A percentile compares a stretch with the other conserved stretches of the same genome.
These are phyloP conservation scores for Geoglossum cookeanum DNA, from an alignment of 2,329 filamentous ascomycete genomes.

Conservation along the genomic window DNA sequence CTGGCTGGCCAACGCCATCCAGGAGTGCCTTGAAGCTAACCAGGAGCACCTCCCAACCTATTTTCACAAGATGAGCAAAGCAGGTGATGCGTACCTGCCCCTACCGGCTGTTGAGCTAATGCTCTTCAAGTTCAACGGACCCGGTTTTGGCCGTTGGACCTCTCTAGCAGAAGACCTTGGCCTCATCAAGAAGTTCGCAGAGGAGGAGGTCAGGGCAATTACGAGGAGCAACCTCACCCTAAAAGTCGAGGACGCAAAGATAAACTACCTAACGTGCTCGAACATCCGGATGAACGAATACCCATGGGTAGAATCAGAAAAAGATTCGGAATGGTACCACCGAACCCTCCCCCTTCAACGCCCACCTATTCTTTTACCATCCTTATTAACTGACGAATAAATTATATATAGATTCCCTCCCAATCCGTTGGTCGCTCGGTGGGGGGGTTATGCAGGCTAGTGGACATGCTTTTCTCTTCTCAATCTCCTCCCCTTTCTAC, in stretches of 20 bases:
- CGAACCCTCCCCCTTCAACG: no score
- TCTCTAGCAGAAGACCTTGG: conserved; percentile 14
- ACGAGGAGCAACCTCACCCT: conserved; percentile 14
- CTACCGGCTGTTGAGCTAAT: conserved; percentile 11
- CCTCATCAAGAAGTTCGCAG: conserved; percentile 14
- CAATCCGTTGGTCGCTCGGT: no score
- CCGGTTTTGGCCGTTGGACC: conserved; percentile 6
- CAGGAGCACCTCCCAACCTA: conserved; percentile 12
- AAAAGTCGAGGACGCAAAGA: conserved; percentile 13
- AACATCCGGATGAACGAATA: conserved; percentile 15
- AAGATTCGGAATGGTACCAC: no score
- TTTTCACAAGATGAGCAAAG: conserved; percentile 15
- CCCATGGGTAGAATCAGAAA: conserved; percentile 12
- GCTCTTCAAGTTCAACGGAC: conserved; percentile 8
- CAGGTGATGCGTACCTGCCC: conserved; percentile 15
- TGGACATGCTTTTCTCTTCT: no score
- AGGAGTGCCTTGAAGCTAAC: background rate
- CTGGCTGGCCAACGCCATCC: conserved; percentile 13
- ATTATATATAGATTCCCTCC: no score
- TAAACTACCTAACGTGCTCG: conserved; percentile 20
- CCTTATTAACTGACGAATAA: no score
- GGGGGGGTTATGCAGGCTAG: no score
- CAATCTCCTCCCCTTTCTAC: no score
- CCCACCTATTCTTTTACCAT: no score
- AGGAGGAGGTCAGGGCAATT: conserved; percentile 8